Evolutionary conservation across 176 grass and related monocot species (phyloP), one percentile per base, ranked within the genome.

Genomic region (Chloris gayana): DNA sequence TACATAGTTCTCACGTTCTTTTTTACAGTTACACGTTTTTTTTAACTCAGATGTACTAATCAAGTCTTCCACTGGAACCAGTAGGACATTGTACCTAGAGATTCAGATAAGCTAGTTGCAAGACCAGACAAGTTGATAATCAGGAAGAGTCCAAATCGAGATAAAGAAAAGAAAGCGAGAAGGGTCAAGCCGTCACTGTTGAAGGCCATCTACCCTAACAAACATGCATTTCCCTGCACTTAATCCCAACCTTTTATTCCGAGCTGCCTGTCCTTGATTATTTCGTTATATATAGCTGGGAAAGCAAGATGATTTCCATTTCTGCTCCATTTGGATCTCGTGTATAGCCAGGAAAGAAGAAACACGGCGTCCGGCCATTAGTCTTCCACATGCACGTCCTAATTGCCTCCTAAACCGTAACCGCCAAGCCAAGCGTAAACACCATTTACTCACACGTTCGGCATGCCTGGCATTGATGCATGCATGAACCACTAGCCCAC

Each of bases 361-460:
- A 13, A 45, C 10, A 11, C 10, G 3, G 2, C 44, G 11, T 19
- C 49, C 15, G 29, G 4, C 47, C 47, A 58, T 12, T n/a, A 18
- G 3, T 51, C 73, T 70, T 63, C 53, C 65, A 60, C 65, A 60
- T 46, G 18, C 62, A 37, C 32, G 69, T 24, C 69, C 35, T 65
- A 79, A 68, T 68, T 27, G 32, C 7, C 32, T 68, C 77, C 72
- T 76, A 59, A 78, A 29, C 73, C 37, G 75, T 73, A 87, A 87
- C 85, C 15, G 80, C 46, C 21, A 47, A 50, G 80, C 46, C 21
- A 47, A 50, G 15, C 47, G 47, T 50, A 50, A 50, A 50, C 57
- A 64, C 79, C 73, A 87, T 69, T 76, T 21, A 56, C 27, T 81
- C 73, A 83, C 73, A 73, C 85, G 66, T 58, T 88, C 72, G 74